Conservation (phyloP, 768 basidiomycete species). For the Boletus sp. region DNA sequence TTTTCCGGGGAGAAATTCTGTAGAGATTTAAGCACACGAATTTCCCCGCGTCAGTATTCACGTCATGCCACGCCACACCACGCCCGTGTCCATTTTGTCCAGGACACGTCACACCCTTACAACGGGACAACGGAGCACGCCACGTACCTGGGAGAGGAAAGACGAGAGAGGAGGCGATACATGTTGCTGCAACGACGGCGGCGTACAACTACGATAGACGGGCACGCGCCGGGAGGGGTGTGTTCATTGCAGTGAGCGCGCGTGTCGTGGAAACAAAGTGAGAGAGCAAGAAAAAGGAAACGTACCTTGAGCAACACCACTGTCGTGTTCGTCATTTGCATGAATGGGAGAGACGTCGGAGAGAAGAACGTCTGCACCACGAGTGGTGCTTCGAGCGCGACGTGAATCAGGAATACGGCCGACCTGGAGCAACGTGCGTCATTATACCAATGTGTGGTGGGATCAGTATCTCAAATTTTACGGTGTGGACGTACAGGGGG, state of each 20-base stretch:
- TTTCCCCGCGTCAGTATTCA: neutral
- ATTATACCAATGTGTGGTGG: neutral
- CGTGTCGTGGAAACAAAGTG: neutral
- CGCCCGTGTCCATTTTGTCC: too few species aligned
- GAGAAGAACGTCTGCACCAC: conserved; percentile 73
- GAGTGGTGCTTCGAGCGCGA: conserved; percentile 74
- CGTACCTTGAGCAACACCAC: conserved; percentile 69
- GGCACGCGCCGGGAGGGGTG: too few species aligned
- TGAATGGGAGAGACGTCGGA: conserved; percentile 61
- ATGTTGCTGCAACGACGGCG: conserved; percentile 56
- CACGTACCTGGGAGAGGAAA: conserved; percentile 64
- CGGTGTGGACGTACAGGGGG: conserved; percentile 37
- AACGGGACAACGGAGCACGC: neutral
- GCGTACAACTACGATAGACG: conserved; percentile 60
- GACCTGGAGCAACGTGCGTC: conserved; percentile 39
- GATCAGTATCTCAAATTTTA: neutral
- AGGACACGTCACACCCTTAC: too few species aligned
- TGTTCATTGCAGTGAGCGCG: neutral
- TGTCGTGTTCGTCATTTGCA: conserved; percentile 81
- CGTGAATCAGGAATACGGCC: conserved; percentile 70
- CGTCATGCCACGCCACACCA: too few species aligned
- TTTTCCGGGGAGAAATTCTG: conserved; percentile 80
- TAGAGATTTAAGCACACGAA: too few species aligned
- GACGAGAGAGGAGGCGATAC: conserved; percentile 58
- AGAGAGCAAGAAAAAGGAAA: conserved; percentile 3